Evolutionary conservation across 345 rosid genomes (phyloP), one percentile per base, ranked within the genome.

Genomic region (Kernera saxatilis): DNA sequence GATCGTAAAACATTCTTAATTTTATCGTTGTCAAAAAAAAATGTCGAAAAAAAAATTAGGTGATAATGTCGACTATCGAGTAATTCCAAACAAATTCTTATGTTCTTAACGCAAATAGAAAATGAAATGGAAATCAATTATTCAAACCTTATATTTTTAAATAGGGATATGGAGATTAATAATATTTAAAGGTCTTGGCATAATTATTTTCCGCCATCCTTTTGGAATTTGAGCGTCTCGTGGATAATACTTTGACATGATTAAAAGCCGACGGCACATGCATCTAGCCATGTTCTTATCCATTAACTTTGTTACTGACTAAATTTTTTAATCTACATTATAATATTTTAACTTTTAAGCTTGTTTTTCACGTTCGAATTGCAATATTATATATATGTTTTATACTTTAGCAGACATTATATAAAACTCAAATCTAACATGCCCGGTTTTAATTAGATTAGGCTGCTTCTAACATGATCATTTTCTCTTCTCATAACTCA

Each of bases 241-340:
- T 36, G 21, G 52, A 29, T 57, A 56, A 56, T 36, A 65, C 45
- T 27, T 57, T 56, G 70, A 72, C 46, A 62, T 65, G 57, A 43
- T 50, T 19, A 39, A 37, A 25, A 46, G 49, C 18, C 35, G 36
- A 43, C 35, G 67, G 30, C 33, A 61, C 69, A 51, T 63, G 69
- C 44, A 71, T 71, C 45, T 40, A 61, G 11, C 62, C 45, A 37
- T 57, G 61, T 73, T 73, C 61, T 51, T 67, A 58, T 58, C 67
- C 46, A 48, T 21, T 12, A 65, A 37, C 59, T 65, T 18, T 65
- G 0, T 73, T 65, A 56, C 53, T 26, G 27, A 57, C 27, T 27
- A 23, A 3, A 46, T 32, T 37, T 17, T 56, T 50, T n/a, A 37
- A 55, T 44, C 21, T 55, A 19, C 19, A 41, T 1, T 54, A 23